Evolutionary conservation across 2,329 filamentous ascomycete genomes (phyloP), one percentile per base, ranked within the genome.

Genomic region (Trichophyton schoenleinii): DNA sequence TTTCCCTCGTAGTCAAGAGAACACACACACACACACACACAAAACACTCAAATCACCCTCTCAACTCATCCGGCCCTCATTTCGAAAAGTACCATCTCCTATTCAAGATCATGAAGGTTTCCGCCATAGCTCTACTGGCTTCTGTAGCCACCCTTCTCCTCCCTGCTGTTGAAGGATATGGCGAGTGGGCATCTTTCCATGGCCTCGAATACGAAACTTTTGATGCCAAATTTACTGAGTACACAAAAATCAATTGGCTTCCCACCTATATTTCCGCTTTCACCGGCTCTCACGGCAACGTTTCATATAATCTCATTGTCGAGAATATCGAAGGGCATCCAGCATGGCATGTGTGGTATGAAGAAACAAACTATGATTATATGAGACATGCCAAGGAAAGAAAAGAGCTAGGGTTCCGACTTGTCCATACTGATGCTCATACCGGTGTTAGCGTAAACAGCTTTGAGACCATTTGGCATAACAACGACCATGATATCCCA

Each of bases 381-480:
- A 46, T 55, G n/a, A 31, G 58, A 22, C 34, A 42, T 13, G 59
- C 59, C 59, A 28, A 60, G 11, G 22, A 44, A 13, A 60, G 60
- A 31, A 60, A 55, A 18, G 41, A 15, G 11, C 18, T 62, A 11
- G 63, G 63, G 13, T 65, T 61, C 48, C 63, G 60, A 31, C 62
- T 57, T 25, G 11, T 61, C 13, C 28, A 59, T 20, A 18, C 62
- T 20, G 60, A 65, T 49, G 64, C 57, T 20, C 63, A 64, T 28
- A 60, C 46, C 8, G 49, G 49, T 25, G 57, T 42, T 9, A 58
- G 22, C 18, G 36, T 61, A 38, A 41, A 58, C 49, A 60, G 49
- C 15, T 65, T 58, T 44, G 34, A 49, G 9, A 61, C 28, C 2
- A 60, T 63, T 34, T 65, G 62, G 62, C 59, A 64, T 15, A 49